Evolutionary conservation across 2,329 filamentous ascomycete genomes (phyloP), one percentile per base, ranked within the genome.

Genomic region (Xylariaceae sp.): DNA sequence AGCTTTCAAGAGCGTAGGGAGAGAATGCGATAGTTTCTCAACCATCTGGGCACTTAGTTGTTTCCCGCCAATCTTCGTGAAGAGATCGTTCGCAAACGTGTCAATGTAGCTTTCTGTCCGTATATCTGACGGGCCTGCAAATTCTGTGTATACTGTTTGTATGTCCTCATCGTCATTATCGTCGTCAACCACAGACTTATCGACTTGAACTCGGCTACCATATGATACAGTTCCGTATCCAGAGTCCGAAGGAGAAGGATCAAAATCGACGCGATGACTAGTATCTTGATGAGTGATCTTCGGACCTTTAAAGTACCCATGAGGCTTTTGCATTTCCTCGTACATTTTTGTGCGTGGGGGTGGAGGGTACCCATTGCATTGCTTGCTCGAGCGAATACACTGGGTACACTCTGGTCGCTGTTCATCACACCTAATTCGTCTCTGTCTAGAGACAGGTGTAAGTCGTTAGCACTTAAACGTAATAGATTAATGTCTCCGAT

Each of bases 51-150:
- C 21, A 8, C 33, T 39, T 3, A 48, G 31, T 28, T 39, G 45
- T 26, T 28, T 39, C 9, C 45, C 45, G 5, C 45, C 33, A 5
- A 39, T 33, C 33, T 37, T 48, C 19, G 16, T 11, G 4, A 48
- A 37, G 16, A 48, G 33, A 6, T 48, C 45, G 11, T 39, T 16
- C 8, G 33, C 45, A 8, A 48, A 48, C 6, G 33, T 39, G 5
- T 39, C 33, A 29, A 48, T 6, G n/a, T 48, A 48, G 21, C 31
- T 48, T 48, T 48, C 45, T 6, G 33, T 48, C 14, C 33, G 33
- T n/a, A 37, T n/a, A 37, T 37, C 45, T 1, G 23, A 37, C 12
- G 19, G 29, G 17, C 41, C 34, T 26, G 50, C 34, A 19, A 48
- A 4, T 33, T 26, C 53, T 19, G 40, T 40, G 9, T 51, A 51